Evolutionary conservation across 257 asterid species (phyloP), one percentile per base, ranked within the genome.

Genomic region (Asclepias syriaca): DNA sequence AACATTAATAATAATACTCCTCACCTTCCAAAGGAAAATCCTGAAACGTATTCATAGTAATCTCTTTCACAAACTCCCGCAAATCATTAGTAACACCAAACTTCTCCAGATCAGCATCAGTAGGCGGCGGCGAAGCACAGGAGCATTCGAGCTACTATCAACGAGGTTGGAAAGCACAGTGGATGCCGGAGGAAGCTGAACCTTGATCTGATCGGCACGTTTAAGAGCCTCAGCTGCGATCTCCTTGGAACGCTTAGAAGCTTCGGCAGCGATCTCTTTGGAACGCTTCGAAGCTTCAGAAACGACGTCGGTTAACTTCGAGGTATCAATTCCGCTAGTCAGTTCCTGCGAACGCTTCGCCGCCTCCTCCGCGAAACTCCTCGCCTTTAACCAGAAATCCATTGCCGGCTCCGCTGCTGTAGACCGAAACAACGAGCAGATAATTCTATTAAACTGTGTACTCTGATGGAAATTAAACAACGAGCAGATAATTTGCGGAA

Each of bases 341-440:
- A 91, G 81, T 80, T 92, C 96, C 77, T 90, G 92, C 27, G 97
- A 90, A 50, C 85, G 88, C 83, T 87, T 89, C 34, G 96, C 92
- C 21, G 96, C 95, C 74, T 90, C 98, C 78, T 90, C 98, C 12
- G 97, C 97, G 75, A 93, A 84, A 80, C 71, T 77, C 66, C 92
- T 86, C 71, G 97, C 97, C 84, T 84, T 81, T 27, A 79, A 89
- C 98, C 98, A 93, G 76, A 91, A 82, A 77, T 93, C 97, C 97
- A 93, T 93, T 65, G 46, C 49, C 55, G 37, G 14, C 59, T 55
- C 55, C 66, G 57, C 29, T n/a, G 43, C 67, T 45, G 7, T 21
- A 46, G 21, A 57, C 71, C 15, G 58, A 67, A 39, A 64, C 11
- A 64, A 24, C 19, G 50, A 14, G 50, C 45, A 9, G 6, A 64